Evolutionary conservation across 2,329 filamentous ascomycete genomes (phyloP), one percentile per base, ranked within the genome.

Genomic region (Rutstroemia sp.): DNA sequence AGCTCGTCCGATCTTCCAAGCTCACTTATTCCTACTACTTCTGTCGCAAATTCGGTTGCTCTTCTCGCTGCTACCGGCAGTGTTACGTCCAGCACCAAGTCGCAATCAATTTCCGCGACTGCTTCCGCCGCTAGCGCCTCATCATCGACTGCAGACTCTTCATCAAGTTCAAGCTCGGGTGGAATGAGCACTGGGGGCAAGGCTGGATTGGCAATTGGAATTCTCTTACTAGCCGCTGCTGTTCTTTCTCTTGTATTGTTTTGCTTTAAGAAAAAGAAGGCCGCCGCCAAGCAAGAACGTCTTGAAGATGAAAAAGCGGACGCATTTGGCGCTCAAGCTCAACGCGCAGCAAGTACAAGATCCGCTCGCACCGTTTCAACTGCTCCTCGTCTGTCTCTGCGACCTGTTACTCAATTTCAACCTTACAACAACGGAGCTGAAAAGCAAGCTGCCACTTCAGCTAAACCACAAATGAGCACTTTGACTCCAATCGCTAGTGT

Each of bases 201-300:
- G 78, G 92, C 90, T 45, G 94, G 94, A 58, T 81, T 96, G 60
- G 89, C 87, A 5, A 84, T 96, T 68, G 92, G 91, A 66, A 82
- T 95, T 48, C 73, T 96, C 34, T 76, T 86, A 6, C 82, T 81
- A 49, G 65, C 96, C 25, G 80, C 86, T 34, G 71, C 86, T 2
- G 69, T 94, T 25, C 81, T 83, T 30, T 75, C 84, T n/a, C 69
- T 88, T 21, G 76, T 88, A 19, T 86, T 89, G 68, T 84, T 95
- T 70, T 70, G 89, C 58, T 80, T 91, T 68, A 85, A 80, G 64
- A 78, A 73, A 64, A 82, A 83, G 67, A 89, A 86, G 76, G 88
- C 86, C 78, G 82, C 85, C 69, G 74, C 79, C 49, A 73, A 80
- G 63, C 70, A 72, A 12, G 73, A 77, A 57, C 72, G 71, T 63